Conservation (phyloP, 148 eudicot species). For the Tetragonia tetragonoides region DNA sequence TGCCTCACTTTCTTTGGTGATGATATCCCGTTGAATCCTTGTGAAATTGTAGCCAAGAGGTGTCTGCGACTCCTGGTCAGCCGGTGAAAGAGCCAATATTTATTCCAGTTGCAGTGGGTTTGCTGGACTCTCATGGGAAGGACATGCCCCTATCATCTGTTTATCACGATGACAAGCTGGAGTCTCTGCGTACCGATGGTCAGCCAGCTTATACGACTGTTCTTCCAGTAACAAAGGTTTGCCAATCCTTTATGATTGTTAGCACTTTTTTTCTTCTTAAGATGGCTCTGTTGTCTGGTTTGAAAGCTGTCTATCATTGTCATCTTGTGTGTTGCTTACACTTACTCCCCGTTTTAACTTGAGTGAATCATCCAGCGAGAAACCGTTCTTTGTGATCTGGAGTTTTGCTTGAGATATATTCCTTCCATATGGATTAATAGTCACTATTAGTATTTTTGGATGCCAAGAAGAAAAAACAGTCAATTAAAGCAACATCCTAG, state of each 20-base stretch:
- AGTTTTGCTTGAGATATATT: background rate
- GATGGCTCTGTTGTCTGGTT: conserved; percentile 1
- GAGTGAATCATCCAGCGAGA: background rate
- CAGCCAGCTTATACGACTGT: conserved; percentile 62
- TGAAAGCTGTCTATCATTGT: background rate
- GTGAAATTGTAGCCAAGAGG: conserved; percentile 66
- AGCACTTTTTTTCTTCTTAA: background rate
- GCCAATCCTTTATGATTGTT: background rate
- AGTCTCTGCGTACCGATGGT: conserved; percentile 40
- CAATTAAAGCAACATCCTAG: too few species aligned
- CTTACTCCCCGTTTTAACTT: background rate
- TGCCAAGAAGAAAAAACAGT: too few species aligned
- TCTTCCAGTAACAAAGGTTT: conserved; percentile 88
- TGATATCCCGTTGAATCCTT: conserved; percentile 7
- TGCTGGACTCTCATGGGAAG: conserved; percentile 75
- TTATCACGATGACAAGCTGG: conserved; percentile 69
- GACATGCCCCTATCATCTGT: conserved; percentile 84
- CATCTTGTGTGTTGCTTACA: background rate
- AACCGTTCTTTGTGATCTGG: background rate
- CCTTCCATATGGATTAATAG: background rate
- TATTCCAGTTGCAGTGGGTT: conserved; percentile 82
- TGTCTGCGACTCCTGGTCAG: conserved; percentile 94
- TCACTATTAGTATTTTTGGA: too few species aligned
- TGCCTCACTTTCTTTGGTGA: background rate
- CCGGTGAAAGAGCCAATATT: conserved; percentile 91